A percentile compares a stretch with the other conserved stretches of the same genome.
These are phyloP conservation scores for Aspergillus kassunensis DNA, from an alignment of 495 filamentous ascomycete species.

Conservation along the genomic window DNA sequence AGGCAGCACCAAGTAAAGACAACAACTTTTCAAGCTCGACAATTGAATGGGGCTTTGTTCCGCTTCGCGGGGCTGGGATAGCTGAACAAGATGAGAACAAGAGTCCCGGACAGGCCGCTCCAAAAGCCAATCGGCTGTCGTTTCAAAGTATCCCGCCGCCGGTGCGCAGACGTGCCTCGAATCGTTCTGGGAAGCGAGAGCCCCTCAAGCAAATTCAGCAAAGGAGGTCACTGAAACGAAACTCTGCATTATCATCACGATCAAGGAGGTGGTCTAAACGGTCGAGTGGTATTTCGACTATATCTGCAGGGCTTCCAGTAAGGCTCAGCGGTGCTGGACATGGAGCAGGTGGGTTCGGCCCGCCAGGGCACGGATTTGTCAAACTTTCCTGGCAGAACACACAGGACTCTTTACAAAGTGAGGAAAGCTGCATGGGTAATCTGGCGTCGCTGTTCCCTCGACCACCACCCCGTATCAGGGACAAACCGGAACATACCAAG, in stretches of 20 bases:
- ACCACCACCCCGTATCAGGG: slow-evolving; percentile 30
- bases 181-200: slow-evolving; percentile 32
- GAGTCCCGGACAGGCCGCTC: not conserved
- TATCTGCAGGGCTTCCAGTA: slow-evolving; percentile 36
- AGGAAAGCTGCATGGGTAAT: slow-evolving; percentile 35
- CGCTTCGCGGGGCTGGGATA: slow-evolving; percentile 24
- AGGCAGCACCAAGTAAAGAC: slow-evolving; percentile 18
- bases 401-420: slow-evolving; percentile 33
- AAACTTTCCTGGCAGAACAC: slow-evolving; percentile 48
- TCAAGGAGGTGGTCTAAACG: slow-evolving; percentile 42
- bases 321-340: slow-evolving; percentile 46
- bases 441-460: slow-evolving; percentile 39
- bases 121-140: slow-evolving; percentile 31
- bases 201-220: slow-evolving; percentile 39
- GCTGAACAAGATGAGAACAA: slow-evolving; percentile 26
- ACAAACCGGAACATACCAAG: slow-evolving; percentile 30
- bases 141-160: slow-evolving; percentile 28
- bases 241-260: slow-evolving; percentile 37
- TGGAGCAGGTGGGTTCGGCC: slow-evolving; percentile 47
- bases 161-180: slow-evolving; percentile 30
- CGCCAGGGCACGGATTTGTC: slow-evolving; percentile 41
- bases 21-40: slow-evolving; percentile 29
- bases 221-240: slow-evolving; percentile 39
- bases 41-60: slow-evolving; percentile 27
- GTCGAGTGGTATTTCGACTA: slow-evolving; percentile 41